phyloP scores from a whole-genome alignment of 106 monocot species.

The Allium fistulosum region DNA sequence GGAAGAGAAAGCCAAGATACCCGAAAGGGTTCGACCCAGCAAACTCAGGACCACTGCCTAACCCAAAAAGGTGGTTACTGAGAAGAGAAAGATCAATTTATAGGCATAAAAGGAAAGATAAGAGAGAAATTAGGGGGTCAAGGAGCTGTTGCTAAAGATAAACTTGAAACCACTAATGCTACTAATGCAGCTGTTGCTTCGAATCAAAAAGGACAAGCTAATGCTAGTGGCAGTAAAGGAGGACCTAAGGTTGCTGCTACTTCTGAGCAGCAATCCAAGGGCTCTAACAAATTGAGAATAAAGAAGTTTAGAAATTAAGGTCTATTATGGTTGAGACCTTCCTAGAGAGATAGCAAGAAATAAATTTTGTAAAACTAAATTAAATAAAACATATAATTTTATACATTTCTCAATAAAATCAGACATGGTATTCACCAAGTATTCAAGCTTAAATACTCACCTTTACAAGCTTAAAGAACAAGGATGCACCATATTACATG shows the following conservation, averaged over 20 bases:
- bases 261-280: slow-evolving; percentile 21
- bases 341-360: too few relatives aligned
- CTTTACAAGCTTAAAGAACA: slow-evolving; percentile 2
- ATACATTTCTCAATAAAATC: too few relatives aligned
- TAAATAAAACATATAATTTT: too few relatives aligned
- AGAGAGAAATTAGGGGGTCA: slow-evolving; percentile 90
- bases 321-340: too few relatives aligned
- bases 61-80: slow-evolving; percentile 93
- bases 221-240: slow-evolving; percentile 18
- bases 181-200: slow-evolving; percentile 4
- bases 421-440: slow-evolving; percentile 4
- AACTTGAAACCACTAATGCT: slow-evolving; percentile 40
- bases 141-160: slow-evolving; percentile 65
- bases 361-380: too few relatives aligned
- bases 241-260: neutral
- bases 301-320: slow-evolving; percentile 42
- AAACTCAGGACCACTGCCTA: slow-evolving; percentile 83
- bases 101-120: slow-evolving; percentile 87
- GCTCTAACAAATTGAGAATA: slow-evolving; percentile 29
- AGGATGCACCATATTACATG: slow-evolving; percentile 13
- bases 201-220: slow-evolving; percentile 21
- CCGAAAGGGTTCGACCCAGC: slow-evolving; percentile 93
- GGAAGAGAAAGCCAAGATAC: slow-evolving; percentile 84
- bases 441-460: neutral
- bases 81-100: slow-evolving; percentile 89